Conservation (phyloP, 371 early-diverging fungal genomes). For the Mortierella sp. region DNA sequence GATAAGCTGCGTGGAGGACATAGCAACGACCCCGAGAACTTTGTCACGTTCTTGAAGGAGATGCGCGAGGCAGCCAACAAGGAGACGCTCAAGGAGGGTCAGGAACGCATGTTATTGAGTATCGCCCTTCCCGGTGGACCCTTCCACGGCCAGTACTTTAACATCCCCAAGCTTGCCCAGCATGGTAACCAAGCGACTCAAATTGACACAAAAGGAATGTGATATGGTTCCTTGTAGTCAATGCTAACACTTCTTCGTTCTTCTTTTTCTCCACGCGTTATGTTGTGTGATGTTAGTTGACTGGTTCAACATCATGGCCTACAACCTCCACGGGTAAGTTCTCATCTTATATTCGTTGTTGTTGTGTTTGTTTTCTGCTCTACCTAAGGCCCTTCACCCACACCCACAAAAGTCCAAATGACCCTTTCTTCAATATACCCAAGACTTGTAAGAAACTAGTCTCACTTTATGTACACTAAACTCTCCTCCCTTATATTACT, state of each 20-base stretch:
- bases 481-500: neutral
- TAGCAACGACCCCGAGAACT: slow-evolving; percentile 39
- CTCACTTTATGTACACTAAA: neutral
- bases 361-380: neutral
- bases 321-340: slow-evolving; percentile 57
- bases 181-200: slow-evolving; percentile 20
- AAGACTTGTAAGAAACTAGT: neutral
- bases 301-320: slow-evolving; percentile 59
- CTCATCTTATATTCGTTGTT: neutral
- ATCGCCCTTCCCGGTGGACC: slow-evolving; percentile 55
- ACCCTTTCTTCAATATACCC: neutral
- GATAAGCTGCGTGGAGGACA: slow-evolving; percentile 40
- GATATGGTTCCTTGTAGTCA: neutral
- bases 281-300: slow-evolving; percentile 22
- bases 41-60: slow-evolving; percentile 48
- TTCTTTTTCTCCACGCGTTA: neutral
- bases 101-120: slow-evolving; percentile 44
- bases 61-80: slow-evolving; percentile 47
- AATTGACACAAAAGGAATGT: neutral
- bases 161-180: slow-evolving; percentile 38
- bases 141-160: slow-evolving; percentile 48
- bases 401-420: neutral
- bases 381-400: no score
- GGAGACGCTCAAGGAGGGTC: slow-evolving; percentile 23
- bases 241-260: neutral